Base-by-base conservation (phyloP, 306 rosid genomes). In the Astragalus membranaceus region DNA sequence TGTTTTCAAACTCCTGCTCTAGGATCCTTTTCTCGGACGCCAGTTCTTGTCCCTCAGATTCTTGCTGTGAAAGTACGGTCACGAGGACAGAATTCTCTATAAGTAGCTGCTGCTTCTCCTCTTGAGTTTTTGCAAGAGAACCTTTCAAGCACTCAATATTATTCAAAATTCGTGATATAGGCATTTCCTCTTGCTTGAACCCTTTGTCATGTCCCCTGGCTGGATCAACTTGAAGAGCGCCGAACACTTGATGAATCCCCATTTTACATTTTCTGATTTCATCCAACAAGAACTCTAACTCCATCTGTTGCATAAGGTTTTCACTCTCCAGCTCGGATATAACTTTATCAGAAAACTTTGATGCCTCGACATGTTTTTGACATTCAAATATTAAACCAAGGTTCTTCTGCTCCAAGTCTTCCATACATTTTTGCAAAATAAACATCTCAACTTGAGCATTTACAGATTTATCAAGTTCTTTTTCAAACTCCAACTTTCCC, bases 381-480 rank as follows among this genome's bases (percentile, higher is more conserved):
- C 93, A 79, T 82, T 89, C 95, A 60, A 79, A 11, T 74, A 82
- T 50, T 20, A 95, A 69, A 55, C 85, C 77, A 12, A 61, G 10
- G 81, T 95, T 88, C 79, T 87, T 91, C 80, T 81, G 91, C 81
- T 95, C 99, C 83, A 95, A 76, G 75, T 95, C 99, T 85, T 95
- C 92, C 54, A 91, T 60, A 78, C 89, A 91, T 83, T 82, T 89
- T 83, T 91, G 99, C 85, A 89, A 85, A 73, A 95, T 82, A 75
- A 87, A 95, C 84, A 91, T 91, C 91, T 95, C 97, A 56, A 95
- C 87, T 69, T 95, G 97, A 26, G 95, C 92, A 79, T 91, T 85
- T 50, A 91, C 91, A 48, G 99, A 92, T 77, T 80, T 91, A 50
- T 87, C 99, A 7, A 95, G 92, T 55, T 87, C 88, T 75, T 88